These are phyloP conservation scores for Trichoderma sp. DNA, from an alignment of 2,329 filamentous ascomycete species.

Conservation along the genomic window DNA sequence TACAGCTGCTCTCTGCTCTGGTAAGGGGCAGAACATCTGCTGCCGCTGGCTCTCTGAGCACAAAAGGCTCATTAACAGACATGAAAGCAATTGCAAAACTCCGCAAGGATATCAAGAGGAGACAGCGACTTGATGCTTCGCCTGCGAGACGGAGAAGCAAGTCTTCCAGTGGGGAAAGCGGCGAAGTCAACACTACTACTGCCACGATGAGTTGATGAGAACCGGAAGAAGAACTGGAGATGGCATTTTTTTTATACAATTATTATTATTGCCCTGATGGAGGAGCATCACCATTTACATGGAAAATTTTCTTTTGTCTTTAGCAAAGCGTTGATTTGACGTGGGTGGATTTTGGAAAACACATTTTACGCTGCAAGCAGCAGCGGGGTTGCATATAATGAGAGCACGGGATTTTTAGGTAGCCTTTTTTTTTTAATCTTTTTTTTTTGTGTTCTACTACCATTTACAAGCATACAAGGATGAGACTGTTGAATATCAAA, in stretches of 20 bases:
- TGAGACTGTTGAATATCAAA: neutral
- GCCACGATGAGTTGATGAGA: neutral
- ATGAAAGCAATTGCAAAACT: conserved; percentile 23
- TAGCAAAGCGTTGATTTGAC: conserved; percentile 1
- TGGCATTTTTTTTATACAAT: neutral
- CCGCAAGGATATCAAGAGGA: conserved; percentile 18
- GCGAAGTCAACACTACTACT: neutral
- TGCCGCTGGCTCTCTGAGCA: neutral
- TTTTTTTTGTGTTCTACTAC: neutral
- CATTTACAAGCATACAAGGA: neutral
- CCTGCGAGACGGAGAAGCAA: conserved; percentile 5
- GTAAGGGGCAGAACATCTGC: neutral
- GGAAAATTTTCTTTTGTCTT: neutral
- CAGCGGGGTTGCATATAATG: conserved; percentile 10
- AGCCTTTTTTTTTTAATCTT: neutral
- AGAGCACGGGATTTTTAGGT: neutral
- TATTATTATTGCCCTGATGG: neutral
- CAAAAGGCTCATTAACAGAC: neutral
- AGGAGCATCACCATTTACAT: neutral
- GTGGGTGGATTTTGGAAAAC: neutral
- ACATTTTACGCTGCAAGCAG: neutral
- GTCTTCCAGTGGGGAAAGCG: neutral
- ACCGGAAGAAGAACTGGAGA: neutral
- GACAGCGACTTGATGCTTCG: neutral
- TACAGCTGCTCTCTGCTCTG: conserved; percentile 7